phyloP scores from a whole-genome alignment of 2,329 filamentous ascomycete genomes.

The Verticillium alfalfae region DNA sequence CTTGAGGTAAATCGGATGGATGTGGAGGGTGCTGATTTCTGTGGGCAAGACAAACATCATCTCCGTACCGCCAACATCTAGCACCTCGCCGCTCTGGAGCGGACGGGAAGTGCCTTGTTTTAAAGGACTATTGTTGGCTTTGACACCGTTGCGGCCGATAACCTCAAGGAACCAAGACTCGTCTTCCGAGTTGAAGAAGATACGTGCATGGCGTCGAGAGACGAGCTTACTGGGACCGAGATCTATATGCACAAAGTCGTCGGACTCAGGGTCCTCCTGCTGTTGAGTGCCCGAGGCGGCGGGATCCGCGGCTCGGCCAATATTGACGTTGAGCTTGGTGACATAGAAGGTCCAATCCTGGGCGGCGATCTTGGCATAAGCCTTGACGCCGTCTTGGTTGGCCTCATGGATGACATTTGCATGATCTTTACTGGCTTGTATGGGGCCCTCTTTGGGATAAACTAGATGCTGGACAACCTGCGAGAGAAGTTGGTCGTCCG shows the following conservation, averaged over 20 bases:
- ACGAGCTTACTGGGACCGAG: slow-evolving; percentile 79
- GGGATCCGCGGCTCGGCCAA: slow-evolving; percentile 62
- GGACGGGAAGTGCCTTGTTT: slow-evolving; percentile 61
- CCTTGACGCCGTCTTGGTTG: slow-evolving; percentile 58
- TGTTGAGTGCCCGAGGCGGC: slow-evolving; percentile 23
- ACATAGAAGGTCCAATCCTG: slow-evolving; percentile 83
- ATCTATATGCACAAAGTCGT: slow-evolving; percentile 72
- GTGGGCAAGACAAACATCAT: slow-evolving; percentile 98
- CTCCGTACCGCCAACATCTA: slow-evolving; percentile 87
- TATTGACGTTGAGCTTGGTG: slow-evolving; percentile 67
- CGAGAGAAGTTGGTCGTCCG: slow-evolving; percentile 51
- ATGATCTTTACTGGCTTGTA: slow-evolving; percentile 58
- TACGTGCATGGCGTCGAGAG: slow-evolving; percentile 70
- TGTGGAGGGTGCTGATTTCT: slow-evolving; percentile 58
- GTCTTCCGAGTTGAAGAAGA: slow-evolving; percentile 63
- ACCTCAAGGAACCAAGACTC: slow-evolving; percentile 80
- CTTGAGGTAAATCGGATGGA: slow-evolving; percentile 65
- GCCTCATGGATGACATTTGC: slow-evolving; percentile 59
- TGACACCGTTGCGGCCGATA: slow-evolving; percentile 87
- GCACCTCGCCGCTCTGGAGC: slow-evolving; percentile 80
- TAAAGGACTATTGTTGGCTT: slow-evolving; percentile 69
- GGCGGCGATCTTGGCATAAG: slow-evolving; percentile 78
- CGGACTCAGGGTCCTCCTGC: slow-evolving; percentile 37
- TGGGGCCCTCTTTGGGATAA: slow-evolving; percentile 33
- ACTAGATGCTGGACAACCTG: slow-evolving; percentile 48